Conservation (phyloP, 805 yeast genomes). For the Zygotorulaspora danielsina region DNA sequence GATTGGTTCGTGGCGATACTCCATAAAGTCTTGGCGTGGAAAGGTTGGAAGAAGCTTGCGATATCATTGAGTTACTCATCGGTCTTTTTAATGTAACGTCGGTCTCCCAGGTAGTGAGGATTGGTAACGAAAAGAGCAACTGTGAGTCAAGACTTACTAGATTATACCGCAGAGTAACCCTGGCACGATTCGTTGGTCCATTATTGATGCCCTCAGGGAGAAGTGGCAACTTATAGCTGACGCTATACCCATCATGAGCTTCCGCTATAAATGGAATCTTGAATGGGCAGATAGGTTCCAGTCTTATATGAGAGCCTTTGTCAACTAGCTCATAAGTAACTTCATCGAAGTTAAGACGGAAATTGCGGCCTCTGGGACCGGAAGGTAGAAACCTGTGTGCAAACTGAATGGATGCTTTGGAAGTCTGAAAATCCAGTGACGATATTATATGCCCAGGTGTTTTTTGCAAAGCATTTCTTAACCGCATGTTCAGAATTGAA, state of each 20-base stretch:
- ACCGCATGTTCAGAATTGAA: constrained; percentile 32
- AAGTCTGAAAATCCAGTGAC: constrained; percentile 34
- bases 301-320: constrained; percentile 16
- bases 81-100: constrained; percentile 30
- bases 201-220: constrained; percentile 9
- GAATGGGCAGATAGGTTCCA: constrained; percentile 25
- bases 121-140: constrained; percentile 11
- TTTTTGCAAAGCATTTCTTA: constrained; percentile 26
- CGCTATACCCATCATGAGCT: constrained; percentile 27
- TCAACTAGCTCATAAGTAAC: constrained; percentile 24
- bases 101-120: constrained; percentile 33
- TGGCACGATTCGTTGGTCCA: constrained; percentile 24
- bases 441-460: constrained; percentile 25
- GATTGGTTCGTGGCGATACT: constrained; percentile 10
- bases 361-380: background rate
- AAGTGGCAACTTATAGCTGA: constrained; percentile 29
- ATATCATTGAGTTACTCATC: constrained; percentile 12
- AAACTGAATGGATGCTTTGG: constrained; percentile 25
- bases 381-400: constrained; percentile 11
- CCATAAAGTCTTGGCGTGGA: constrained; percentile 23
- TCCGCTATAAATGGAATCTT: constrained; percentile 21
- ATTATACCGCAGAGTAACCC: constrained; percentile 22
- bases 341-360: constrained; percentile 15
- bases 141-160: constrained; percentile 5
- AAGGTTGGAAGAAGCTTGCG: constrained; percentile 15